phyloP scores from a whole-genome alignment of 768 basidiomycete genomes.

The Phylloporus rhodoxanthus region DNA sequence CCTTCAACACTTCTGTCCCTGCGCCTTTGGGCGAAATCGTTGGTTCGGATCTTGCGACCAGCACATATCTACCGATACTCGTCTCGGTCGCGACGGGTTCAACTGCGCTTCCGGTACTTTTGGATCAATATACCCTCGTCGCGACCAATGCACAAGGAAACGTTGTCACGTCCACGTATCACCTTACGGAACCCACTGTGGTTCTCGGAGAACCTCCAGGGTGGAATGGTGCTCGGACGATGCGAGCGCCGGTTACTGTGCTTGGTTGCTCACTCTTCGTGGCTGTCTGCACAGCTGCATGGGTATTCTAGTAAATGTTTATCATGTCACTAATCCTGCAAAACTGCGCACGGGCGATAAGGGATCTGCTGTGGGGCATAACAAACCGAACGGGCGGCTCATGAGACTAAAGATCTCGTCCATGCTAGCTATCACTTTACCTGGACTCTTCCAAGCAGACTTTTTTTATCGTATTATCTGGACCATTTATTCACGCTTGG shows the following conservation, averaged over 20 bases:
- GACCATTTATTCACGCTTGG: not conserved
- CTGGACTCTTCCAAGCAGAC: not conserved
- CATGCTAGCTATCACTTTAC: not conserved
- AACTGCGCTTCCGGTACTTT: slow-evolving; percentile 54
- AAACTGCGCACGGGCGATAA: too few relatives aligned
- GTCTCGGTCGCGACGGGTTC: slow-evolving; percentile 38
- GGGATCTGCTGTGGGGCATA: too few relatives aligned
- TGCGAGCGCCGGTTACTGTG: slow-evolving; percentile 6
- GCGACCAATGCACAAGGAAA: slow-evolving; percentile 52
- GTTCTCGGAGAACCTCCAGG: slow-evolving; percentile 64
- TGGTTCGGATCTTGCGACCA: slow-evolving; percentile 57
- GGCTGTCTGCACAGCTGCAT: slow-evolving; percentile 6
- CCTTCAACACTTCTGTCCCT: slow-evolving; percentile 62
- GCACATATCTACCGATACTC: slow-evolving; percentile 62
- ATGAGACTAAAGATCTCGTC: not conserved
- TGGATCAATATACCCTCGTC: slow-evolving; percentile 48
- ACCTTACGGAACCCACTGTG: slow-evolving; percentile 39
- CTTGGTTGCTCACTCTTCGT: slow-evolving; percentile 11
- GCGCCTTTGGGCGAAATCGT: slow-evolving; percentile 52
- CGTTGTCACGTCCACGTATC: slow-evolving; percentile 49
- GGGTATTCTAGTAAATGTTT: slow-evolving; percentile 13
- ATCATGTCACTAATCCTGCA: not conserved
- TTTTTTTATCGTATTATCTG: not conserved
- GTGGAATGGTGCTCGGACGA: slow-evolving; percentile 31
- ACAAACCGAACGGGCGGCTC: too few relatives aligned